These are phyloP conservation scores for Emmonsiellopsis sp. DNA, from an alignment of 2,329 filamentous ascomycete genomes.

Conservation along the genomic window DNA sequence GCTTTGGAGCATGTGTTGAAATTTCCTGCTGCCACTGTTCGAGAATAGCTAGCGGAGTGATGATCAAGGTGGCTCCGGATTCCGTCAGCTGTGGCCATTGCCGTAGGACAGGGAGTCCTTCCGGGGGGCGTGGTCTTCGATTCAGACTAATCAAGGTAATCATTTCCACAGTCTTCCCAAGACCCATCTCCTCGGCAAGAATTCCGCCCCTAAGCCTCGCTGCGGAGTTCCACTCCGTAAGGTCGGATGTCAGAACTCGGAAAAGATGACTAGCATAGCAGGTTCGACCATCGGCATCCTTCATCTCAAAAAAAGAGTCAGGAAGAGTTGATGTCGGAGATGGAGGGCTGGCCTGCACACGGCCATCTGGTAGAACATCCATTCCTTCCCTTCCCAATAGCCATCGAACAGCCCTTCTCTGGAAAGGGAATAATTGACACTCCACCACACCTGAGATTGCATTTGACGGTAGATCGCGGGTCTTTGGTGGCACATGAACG, in stretches of 20 bases:
- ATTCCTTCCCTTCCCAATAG: constrained; percentile 37
- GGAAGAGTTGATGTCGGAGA: constrained; percentile 18
- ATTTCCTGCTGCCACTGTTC: constrained; percentile 57
- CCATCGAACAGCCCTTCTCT: constrained; percentile 39
- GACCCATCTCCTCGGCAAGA: constrained; percentile 43
- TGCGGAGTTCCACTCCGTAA: constrained; percentile 25
- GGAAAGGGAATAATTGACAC: constrained; percentile 40
- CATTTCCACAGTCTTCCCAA: constrained; percentile 43
- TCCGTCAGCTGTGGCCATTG: constrained; percentile 20
- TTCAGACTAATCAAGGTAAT: constrained; percentile 38
- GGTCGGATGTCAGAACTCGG: constrained; percentile 29
- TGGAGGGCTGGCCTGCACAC: constrained; percentile 14
- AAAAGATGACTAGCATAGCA: constrained; percentile 36
- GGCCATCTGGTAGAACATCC: constrained; percentile 24
- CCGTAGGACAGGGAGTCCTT: constrained; percentile 11
- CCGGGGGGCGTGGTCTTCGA: constrained; percentile 15
- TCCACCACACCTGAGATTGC: constrained; percentile 27
- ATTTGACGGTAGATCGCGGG: constrained; percentile 22
- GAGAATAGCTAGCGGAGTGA: constrained; percentile 52
- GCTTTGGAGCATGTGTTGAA: constrained; percentile 45
- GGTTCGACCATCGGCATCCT: constrained; percentile 28
- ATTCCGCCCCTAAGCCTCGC: constrained; percentile 34
- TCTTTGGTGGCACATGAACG: constrained; percentile 35
- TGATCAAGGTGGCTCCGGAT: constrained; percentile 53
- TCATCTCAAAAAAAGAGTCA: constrained; percentile 28